phyloP scores from a whole-genome alignment of 2,329 filamentous ascomycete genomes.

The Dendrostoma leiphaemia region DNA sequence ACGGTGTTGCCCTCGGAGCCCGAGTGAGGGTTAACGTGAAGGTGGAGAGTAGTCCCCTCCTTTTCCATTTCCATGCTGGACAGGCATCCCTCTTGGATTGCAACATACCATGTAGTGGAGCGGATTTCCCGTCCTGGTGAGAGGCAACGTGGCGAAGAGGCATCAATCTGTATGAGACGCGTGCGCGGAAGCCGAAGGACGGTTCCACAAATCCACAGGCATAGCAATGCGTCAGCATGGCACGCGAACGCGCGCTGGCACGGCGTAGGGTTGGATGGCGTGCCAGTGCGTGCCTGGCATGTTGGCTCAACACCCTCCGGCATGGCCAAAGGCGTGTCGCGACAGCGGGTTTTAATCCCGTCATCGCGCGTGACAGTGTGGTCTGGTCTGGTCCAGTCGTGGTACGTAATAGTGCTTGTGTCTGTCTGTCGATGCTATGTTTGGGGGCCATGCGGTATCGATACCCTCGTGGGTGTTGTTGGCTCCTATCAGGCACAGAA shows the following conservation, averaged over 20 bases:
- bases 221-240: no score
- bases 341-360: no score
- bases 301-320: not conserved
- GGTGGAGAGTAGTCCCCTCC: not conserved
- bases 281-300: not conserved
- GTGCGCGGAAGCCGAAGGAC: slow-evolving; percentile 5
- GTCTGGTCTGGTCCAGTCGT: no score
- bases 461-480: not conserved
- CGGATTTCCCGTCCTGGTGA: not conserved
- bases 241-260: not conserved
- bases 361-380: no score
- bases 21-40: not conserved
- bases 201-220: no score
- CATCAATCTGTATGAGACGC: not conserved
- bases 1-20: slow-evolving; percentile 1
- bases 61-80: no score
- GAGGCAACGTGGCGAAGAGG: not conserved
- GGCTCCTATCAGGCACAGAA: not conserved
- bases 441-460: not conserved
- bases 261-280: not conserved
- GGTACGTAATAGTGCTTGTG: not conserved
- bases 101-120: not conserved
- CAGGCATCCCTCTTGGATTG: not conserved
- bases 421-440: no score
- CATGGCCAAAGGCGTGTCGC: not conserved